Evolutionary conservation across 2,329 filamentous ascomycete genomes (phyloP).

Genomic region (Pseudocercospora eumusae): DNA sequence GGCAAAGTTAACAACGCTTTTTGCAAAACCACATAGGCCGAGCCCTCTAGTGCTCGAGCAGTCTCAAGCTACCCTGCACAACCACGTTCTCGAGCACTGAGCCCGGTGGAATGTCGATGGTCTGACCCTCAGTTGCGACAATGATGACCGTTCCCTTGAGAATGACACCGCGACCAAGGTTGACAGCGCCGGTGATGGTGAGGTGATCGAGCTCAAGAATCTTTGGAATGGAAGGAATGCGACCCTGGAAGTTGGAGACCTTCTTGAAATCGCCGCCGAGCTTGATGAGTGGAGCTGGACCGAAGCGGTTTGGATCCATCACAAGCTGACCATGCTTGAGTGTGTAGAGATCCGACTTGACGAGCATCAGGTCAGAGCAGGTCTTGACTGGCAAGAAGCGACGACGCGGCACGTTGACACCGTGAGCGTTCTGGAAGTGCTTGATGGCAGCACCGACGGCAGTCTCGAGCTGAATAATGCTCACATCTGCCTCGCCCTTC

Average conservation of each 20-base stretch:
- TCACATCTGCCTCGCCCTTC: conserved; percentile 98
- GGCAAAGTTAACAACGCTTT: not conserved
- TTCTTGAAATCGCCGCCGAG: conserved; percentile 99
- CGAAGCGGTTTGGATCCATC: conserved; percentile 95
- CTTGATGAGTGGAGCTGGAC: conserved; percentile 97
- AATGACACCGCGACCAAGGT: conserved; percentile 91
- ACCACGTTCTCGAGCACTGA: conserved; percentile 98
- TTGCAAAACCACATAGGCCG: not conserved
- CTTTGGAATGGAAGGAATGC: conserved; percentile 83
- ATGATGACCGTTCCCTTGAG: conserved; percentile 99
- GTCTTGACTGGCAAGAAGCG: conserved; percentile 99
- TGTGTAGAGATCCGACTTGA: conserved; percentile 99
- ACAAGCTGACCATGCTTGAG: conserved; percentile 97
- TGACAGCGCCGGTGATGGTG: conserved; percentile 96
- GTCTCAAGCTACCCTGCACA: conserved; percentile 89
- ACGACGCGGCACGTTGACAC: conserved; percentile 95
- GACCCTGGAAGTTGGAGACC: conserved; percentile 93
- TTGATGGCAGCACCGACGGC: conserved; percentile 97
- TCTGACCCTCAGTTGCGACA: conserved; percentile 94
- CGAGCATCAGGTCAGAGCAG: conserved; percentile 97
- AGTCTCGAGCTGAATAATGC: conserved; percentile 97
- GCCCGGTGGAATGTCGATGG: conserved; percentile 94
- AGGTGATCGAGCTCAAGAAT: conserved; percentile 91
- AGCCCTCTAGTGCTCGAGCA: conserved; percentile 62
- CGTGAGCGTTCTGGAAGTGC: conserved; percentile 97